These are phyloP conservation scores for Suhomyces pyralidae DNA, from an alignment of 805 yeast genomes.

Conservation along the genomic window DNA sequence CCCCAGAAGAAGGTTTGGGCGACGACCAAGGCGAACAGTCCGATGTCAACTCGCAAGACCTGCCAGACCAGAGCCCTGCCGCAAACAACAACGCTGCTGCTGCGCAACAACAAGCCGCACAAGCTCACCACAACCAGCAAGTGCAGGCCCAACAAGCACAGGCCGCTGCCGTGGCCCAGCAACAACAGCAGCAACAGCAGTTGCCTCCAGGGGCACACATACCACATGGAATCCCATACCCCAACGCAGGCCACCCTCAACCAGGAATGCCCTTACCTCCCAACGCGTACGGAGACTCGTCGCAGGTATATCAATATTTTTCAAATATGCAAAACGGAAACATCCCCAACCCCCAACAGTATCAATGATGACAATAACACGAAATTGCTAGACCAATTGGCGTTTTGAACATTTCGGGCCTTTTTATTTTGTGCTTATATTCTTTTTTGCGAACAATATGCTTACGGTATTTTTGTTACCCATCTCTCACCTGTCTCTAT, in stretches of 20 bases:
- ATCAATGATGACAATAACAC: slow-evolving; percentile 34
- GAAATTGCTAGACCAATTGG: background rate
- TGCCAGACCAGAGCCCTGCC: slow-evolving; percentile 40
- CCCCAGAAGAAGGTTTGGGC: slow-evolving; percentile 81
- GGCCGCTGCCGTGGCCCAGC: slow-evolving; percentile 22
- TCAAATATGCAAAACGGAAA: slow-evolving; percentile 51
- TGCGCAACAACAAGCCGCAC: slow-evolving; percentile 13
- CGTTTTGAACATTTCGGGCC: background rate
- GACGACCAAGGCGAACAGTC: slow-evolving; percentile 58
- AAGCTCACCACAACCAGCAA: slow-evolving; percentile 11
- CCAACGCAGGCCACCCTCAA: slow-evolving; percentile 38
- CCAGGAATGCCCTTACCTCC: slow-evolving; percentile 43
- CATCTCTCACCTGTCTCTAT: background rate
- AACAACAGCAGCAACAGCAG: slow-evolving; percentile 25
- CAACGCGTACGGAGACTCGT: slow-evolving; percentile 49
- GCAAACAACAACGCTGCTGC: slow-evolving; percentile 5
- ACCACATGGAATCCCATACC: slow-evolving; percentile 47
- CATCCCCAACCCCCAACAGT: slow-evolving; percentile 52
- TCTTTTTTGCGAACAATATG: background rate
- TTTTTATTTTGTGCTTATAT: background rate
- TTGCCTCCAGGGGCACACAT: slow-evolving; percentile 39
- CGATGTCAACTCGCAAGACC: slow-evolving; percentile 45
- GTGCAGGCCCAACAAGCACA: slow-evolving; percentile 17
- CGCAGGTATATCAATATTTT: slow-evolving; percentile 59
- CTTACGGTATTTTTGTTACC: background rate